Evolutionary conservation across 78 protist species (phyloP).

Genomic region (Andalucia godoyi): DNA sequence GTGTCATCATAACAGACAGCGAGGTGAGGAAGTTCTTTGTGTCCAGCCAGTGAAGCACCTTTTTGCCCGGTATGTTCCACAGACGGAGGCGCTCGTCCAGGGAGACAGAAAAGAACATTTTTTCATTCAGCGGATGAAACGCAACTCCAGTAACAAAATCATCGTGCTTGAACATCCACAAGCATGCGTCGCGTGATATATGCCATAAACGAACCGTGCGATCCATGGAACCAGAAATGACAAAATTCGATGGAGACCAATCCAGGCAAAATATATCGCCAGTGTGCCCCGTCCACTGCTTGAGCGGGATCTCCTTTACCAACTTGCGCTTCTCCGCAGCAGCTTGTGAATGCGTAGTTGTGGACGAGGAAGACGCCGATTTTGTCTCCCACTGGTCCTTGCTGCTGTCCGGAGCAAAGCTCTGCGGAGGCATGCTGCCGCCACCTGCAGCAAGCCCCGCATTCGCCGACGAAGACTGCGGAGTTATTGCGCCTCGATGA

Average conservation of each 20-base stretch:
- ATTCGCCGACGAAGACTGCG: too few relatives aligned
- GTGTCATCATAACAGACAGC: neutral
- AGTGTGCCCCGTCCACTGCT: slow-evolving; percentile 20
- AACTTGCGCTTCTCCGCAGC: too few relatives aligned
- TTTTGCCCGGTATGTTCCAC: slow-evolving; percentile 21
- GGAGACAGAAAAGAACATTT: slow-evolving; percentile 25
- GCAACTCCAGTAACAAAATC: slow-evolving; percentile 46
- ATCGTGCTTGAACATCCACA: slow-evolving; percentile 25
- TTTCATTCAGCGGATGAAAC: slow-evolving; percentile 43
- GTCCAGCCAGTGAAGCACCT: slow-evolving; percentile 1
- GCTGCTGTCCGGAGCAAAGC: neutral
- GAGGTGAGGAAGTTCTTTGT: neutral
- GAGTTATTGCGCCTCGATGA: neutral
- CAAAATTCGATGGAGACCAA: slow-evolving; percentile 24
- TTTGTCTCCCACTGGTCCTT: neutral
- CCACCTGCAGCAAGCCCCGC: neutral
- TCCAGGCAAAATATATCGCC: slow-evolving; percentile 32
- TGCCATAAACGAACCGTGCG: slow-evolving; percentile 48
- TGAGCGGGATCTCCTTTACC: neutral
- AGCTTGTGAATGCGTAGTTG: too few relatives aligned
- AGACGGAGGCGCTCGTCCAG: slow-evolving; percentile 18
- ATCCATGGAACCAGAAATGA: slow-evolving; percentile 39
- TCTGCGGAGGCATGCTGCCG: neutral
- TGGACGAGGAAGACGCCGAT: too few relatives aligned
- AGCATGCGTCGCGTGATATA: neutral